Percentiles rank a stretch among this genome's conserved stretches.
phyloP scores from a whole-genome alignment of 78 protist species.

The Monosiga brevicollis region DNA sequence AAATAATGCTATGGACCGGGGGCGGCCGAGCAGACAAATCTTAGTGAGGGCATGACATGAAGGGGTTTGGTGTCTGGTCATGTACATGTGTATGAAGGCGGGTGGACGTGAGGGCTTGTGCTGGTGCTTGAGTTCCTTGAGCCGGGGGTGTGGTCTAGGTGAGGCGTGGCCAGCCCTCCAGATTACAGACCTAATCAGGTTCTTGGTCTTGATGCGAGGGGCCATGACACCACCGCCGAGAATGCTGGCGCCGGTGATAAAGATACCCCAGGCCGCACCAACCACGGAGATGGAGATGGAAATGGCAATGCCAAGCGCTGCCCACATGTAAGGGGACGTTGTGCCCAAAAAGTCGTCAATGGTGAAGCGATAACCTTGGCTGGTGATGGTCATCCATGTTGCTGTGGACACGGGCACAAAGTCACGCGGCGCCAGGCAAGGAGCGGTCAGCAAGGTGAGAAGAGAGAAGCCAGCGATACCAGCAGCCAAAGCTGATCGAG shows the following conservation, averaged over 20 bases:
- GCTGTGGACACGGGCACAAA: too few species aligned
- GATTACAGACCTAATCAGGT: slow-evolving; percentile 60
- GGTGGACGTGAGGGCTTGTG: too few species aligned
- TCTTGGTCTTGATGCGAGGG: slow-evolving; percentile 86
- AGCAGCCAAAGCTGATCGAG: too few species aligned
- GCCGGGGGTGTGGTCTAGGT: neutral
- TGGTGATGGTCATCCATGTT: too few species aligned
- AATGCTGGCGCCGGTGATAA: slow-evolving; percentile 75
- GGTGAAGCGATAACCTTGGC: neutral
- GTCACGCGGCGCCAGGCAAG: too few species aligned
- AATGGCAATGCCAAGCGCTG: slow-evolving; percentile 73
- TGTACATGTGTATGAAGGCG: too few species aligned
- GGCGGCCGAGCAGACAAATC: neutral
- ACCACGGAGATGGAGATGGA: slow-evolving; percentile 87
- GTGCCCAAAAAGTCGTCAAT: neutral
- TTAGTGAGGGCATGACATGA: too few species aligned
- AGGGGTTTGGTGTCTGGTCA: too few species aligned
- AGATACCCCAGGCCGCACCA: slow-evolving; percentile 98
- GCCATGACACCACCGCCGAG: slow-evolving; percentile 90
- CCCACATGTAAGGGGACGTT: slow-evolving; percentile 64
- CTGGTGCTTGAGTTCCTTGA: too few species aligned
- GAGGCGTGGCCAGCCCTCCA: neutral
- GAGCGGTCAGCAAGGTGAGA: too few species aligned
- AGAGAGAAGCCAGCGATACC: too few species aligned
- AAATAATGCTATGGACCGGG: slow-evolving; percentile 55